phyloP scores from a whole-genome alignment of 2,329 filamentous ascomycete species.

The Cadophora luteo-olivacea region DNA sequence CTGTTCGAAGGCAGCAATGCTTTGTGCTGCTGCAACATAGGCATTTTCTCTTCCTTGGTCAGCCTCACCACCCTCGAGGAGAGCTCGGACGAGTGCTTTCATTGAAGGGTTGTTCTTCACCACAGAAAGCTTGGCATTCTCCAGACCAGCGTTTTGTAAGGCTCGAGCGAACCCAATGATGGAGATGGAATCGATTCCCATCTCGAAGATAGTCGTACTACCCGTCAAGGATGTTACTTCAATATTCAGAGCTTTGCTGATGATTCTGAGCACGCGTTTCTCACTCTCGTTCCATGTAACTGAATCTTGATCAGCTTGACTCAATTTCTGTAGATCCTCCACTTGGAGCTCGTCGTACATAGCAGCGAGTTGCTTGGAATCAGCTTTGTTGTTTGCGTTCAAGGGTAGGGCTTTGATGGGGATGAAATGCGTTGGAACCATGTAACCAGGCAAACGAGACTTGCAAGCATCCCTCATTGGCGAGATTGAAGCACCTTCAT shows the following conservation, averaged over 20 bases:
- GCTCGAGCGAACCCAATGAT: constrained; percentile 72
- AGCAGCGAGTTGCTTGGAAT: constrained; percentile 70
- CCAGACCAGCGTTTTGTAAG: constrained; percentile 69
- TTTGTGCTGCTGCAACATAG: constrained; percentile 47
- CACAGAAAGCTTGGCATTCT: constrained; percentile 64
- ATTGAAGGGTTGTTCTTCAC: constrained; percentile 69
- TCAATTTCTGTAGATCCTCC: constrained; percentile 66
- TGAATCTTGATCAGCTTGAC: constrained; percentile 44
- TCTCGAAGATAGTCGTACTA: constrained; percentile 77
- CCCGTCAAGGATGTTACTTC: constrained; percentile 53
- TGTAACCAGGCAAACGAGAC: constrained; percentile 77
- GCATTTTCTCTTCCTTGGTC: constrained; percentile 31
- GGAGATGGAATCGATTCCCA: constrained; percentile 89
- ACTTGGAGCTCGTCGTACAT: constrained; percentile 67
- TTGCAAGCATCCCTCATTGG: constrained; percentile 68
- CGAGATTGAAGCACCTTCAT: constrained; percentile 50
- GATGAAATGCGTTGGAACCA: constrained; percentile 88
- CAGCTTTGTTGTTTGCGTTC: constrained; percentile 89
- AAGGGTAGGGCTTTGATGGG: constrained; percentile 75
- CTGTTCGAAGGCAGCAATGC: constrained; percentile 49
- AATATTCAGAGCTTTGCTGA: constrained; percentile 51
- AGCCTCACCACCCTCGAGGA: constrained; percentile 22
- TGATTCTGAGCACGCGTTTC: constrained; percentile 55
- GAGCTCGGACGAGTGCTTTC: constrained; percentile 50
- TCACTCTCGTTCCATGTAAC: constrained; percentile 49